These are phyloP conservation scores for Onygena corvina DNA, from an alignment of 2,329 filamentous ascomycete species.

Conservation along the genomic window DNA sequence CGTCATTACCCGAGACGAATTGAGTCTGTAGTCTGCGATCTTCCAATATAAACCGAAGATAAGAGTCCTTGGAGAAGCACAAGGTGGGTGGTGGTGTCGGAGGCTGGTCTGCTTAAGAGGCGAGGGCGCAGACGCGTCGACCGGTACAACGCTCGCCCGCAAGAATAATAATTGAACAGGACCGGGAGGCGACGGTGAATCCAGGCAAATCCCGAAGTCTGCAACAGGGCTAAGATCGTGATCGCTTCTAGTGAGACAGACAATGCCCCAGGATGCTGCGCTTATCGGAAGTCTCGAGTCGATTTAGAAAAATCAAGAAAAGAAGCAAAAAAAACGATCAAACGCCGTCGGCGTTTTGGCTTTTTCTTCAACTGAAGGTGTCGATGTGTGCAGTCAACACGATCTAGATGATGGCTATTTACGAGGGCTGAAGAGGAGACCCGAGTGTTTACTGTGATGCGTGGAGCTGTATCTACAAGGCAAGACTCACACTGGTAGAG, in stretches of 20 bases:
- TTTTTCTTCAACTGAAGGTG: no score
- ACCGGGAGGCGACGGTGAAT: background rate
- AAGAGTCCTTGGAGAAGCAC: background rate
- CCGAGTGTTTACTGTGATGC: no score
- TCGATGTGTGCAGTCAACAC: no score
- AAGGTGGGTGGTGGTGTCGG: no score
- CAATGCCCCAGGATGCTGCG: background rate
- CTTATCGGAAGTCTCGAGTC: background rate
- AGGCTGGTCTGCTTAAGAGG: background rate
- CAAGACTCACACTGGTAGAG: no score
- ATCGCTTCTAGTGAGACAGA: slow-evolving; percentile 1
- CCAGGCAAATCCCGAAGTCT: background rate
- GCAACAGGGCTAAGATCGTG: background rate
- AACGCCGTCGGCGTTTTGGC: background rate
- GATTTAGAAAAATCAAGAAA: background rate
- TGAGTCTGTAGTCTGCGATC: background rate
- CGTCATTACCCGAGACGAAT: slow-evolving; percentile 2
- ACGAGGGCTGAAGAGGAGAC: no score
- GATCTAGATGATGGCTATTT: no score
- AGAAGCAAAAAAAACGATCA: background rate
- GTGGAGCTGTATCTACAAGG: no score
- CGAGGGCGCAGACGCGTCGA: background rate
- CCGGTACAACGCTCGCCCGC: background rate
- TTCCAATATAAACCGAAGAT: background rate
- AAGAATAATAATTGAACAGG: background rate